These are phyloP conservation scores for Coleophoma crateriformis DNA, from an alignment of 2,329 filamentous ascomycete species.

Conservation along the genomic window DNA sequence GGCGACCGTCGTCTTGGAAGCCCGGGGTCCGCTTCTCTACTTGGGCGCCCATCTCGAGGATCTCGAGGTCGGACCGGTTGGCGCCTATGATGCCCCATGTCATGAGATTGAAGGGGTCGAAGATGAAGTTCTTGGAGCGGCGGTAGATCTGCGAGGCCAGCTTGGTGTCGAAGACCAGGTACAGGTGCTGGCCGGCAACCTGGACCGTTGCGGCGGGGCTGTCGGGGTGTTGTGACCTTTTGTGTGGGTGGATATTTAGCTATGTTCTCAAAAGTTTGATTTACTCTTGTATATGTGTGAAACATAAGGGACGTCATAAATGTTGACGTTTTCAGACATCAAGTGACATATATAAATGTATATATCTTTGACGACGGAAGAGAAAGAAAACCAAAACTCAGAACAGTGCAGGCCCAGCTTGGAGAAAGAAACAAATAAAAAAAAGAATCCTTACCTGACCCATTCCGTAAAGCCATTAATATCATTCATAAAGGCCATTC, in stretches of 20 bases:
- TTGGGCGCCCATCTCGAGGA: conserved; percentile 10
- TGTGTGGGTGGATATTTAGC: background rate
- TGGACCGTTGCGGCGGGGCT: conserved; percentile 6
- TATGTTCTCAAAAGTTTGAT: background rate
- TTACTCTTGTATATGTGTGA: no score
- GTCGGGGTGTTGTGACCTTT: conserved; percentile 5
- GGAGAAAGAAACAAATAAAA: background rate
- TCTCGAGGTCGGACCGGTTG: conserved; percentile 10
- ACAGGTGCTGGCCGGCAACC: conserved; percentile 13
- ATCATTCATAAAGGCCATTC: conserved; percentile 11
- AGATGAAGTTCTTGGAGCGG: conserved; percentile 12
- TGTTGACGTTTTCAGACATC: background rate
- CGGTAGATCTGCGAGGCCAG: conserved; percentile 15
- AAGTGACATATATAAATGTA: background rate
- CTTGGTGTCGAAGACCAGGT: conserved; percentile 17
- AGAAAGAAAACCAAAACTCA: no score
- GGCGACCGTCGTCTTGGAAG: conserved; percentile 6
- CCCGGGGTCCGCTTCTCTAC: background rate
- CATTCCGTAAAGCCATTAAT: conserved; percentile 10
- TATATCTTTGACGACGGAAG: no score
- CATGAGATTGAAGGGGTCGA: conserved; percentile 12
- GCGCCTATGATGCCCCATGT: conserved; percentile 11
- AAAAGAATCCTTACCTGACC: conserved; percentile 4
- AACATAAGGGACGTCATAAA: background rate
- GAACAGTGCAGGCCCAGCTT: no score